Conservation (phyloP, 2,329 filamentous ascomycete genomes). For the Myriosclerotinia scirpicola region DNA sequence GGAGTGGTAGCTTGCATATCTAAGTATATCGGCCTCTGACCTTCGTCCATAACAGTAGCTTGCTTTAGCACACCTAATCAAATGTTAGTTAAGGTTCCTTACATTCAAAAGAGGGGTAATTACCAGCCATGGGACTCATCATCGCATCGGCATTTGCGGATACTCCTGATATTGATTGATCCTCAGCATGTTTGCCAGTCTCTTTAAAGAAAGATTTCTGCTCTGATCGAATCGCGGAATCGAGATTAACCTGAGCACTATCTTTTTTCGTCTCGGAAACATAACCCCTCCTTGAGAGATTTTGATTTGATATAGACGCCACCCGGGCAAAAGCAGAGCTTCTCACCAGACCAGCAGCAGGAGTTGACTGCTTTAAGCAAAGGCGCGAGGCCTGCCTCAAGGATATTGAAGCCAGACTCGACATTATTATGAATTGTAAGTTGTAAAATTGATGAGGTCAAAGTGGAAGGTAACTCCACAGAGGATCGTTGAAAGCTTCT, state of each 20-base stretch:
- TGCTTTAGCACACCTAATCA: slow-evolving; percentile 76
- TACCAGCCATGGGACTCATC: slow-evolving; percentile 78
- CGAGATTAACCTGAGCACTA: slow-evolving; percentile 76
- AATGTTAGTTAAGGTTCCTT: slow-evolving; percentile 30
- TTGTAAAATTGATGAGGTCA: slow-evolving; percentile 14
- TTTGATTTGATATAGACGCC: slow-evolving; percentile 32
- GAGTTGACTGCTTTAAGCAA: slow-evolving; percentile 36
- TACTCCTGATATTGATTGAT: slow-evolving; percentile 35
- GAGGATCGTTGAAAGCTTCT: slow-evolving; percentile 10
- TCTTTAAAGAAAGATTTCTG: slow-evolving; percentile 74
- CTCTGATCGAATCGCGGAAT: slow-evolving; percentile 82
- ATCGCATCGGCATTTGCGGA: slow-evolving; percentile 52
- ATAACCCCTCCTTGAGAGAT: slow-evolving; percentile 59
- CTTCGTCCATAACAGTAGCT: slow-evolving; percentile 89
- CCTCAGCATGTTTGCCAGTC: slow-evolving; percentile 39
- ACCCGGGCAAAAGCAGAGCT: slow-evolving; percentile 30
- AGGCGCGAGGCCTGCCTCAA: slow-evolving; percentile 41
- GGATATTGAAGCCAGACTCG: slow-evolving; percentile 32
- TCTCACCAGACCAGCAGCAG: slow-evolving; percentile 34
- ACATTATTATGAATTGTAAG: slow-evolving; percentile 14
- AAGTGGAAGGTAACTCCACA: slow-evolving; percentile 10
- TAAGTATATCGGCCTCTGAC: slow-evolving; percentile 90
- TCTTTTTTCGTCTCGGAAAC: slow-evolving; percentile 81
- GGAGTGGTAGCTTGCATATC: slow-evolving; percentile 99
- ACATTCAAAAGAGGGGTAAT: slow-evolving; percentile 26